phyloP scores from a whole-genome alignment of 2,329 filamentous ascomycete genomes.

The Phyllosticta citrichinensis region DNA sequence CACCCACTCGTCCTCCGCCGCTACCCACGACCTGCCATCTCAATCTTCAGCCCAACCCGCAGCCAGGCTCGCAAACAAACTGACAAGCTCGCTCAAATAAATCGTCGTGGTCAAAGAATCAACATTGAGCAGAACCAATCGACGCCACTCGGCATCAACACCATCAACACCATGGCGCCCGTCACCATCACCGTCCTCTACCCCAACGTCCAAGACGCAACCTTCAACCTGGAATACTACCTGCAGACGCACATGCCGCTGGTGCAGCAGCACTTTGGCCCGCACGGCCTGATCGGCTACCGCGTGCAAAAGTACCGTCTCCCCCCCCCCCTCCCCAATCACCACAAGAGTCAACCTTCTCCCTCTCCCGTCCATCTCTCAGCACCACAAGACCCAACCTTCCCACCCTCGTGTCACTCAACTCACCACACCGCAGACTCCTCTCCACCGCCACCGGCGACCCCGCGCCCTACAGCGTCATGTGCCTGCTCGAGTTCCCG shows the following conservation, averaged over 20 bases:
- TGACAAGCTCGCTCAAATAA: too few species aligned
- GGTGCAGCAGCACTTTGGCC: slow-evolving; percentile 22
- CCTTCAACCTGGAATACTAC: slow-evolving; percentile 32
- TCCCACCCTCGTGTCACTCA: neutral
- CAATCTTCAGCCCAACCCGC: too few species aligned
- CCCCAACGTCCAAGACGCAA: slow-evolving; percentile 16
- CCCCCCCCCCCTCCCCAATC: neutral
- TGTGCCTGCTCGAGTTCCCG: slow-evolving; percentile 24
- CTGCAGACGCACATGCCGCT: slow-evolving; percentile 29
- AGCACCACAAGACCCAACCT: neutral
- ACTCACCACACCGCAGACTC: slow-evolving; percentile 20
- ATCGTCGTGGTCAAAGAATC: neutral
- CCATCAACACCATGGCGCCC: slow-evolving; percentile 7
- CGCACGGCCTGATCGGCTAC: slow-evolving; percentile 21
- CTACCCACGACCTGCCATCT: too few species aligned
- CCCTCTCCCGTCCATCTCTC: too few species aligned
- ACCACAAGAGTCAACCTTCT: neutral
- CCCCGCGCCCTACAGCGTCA: slow-evolving; percentile 22
- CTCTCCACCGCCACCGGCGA: slow-evolving; percentile 10
- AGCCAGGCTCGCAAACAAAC: neutral
- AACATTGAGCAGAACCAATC: neutral
- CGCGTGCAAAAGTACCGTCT: neutral
- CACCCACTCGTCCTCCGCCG: too few species aligned
- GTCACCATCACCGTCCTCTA: slow-evolving; percentile 16
- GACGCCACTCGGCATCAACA: neutral